Evolutionary conservation across 805 yeast genomes (phyloP).

Genomic region (Priceomyces medius): DNA sequence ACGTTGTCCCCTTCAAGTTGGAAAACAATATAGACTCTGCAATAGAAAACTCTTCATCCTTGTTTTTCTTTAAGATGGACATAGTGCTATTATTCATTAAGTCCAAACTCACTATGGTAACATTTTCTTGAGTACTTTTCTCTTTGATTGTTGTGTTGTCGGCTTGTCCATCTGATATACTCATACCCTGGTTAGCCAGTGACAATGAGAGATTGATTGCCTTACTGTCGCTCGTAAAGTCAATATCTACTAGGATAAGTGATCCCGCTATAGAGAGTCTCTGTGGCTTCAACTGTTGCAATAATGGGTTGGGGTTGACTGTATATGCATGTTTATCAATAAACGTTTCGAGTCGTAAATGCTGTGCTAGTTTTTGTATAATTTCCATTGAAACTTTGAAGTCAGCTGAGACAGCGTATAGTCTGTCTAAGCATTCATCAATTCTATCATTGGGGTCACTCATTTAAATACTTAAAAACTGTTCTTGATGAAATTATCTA

Average conservation of each 20-base stretch:
- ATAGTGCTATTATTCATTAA: slow-evolving; percentile 10
- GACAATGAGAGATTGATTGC: slow-evolving; percentile 35
- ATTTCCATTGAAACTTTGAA: slow-evolving; percentile 36
- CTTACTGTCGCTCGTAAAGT: slow-evolving; percentile 25
- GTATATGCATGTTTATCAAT: slow-evolving; percentile 36
- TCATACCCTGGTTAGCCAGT: slow-evolving; percentile 25
- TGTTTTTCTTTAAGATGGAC: slow-evolving; percentile 19
- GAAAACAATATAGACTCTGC: slow-evolving; percentile 31
- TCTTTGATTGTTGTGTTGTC: not conserved
- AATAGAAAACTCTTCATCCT: slow-evolving; percentile 8
- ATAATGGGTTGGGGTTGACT: slow-evolving; percentile 17
- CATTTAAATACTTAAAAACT: too few relatives aligned
- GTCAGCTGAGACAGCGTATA: slow-evolving; percentile 32
- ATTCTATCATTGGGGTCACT: slow-evolving; percentile 19
- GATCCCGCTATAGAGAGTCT: slow-evolving; percentile 44
- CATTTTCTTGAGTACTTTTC: slow-evolving; percentile 3
- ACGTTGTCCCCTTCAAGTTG: slow-evolving; percentile 20
- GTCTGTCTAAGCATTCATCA: slow-evolving; percentile 19
- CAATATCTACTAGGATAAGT: slow-evolving; percentile 39
- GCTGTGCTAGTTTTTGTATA: slow-evolving; percentile 40
- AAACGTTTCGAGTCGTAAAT: slow-evolving; percentile 40
- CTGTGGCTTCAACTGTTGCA: slow-evolving; percentile 14
- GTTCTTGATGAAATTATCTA: too few relatives aligned
- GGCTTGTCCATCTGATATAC: slow-evolving; percentile 2
- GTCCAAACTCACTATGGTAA: slow-evolving; percentile 14